Conservation (phyloP, 73 alveolate species). For the Blepharisma stoltei region DNA sequence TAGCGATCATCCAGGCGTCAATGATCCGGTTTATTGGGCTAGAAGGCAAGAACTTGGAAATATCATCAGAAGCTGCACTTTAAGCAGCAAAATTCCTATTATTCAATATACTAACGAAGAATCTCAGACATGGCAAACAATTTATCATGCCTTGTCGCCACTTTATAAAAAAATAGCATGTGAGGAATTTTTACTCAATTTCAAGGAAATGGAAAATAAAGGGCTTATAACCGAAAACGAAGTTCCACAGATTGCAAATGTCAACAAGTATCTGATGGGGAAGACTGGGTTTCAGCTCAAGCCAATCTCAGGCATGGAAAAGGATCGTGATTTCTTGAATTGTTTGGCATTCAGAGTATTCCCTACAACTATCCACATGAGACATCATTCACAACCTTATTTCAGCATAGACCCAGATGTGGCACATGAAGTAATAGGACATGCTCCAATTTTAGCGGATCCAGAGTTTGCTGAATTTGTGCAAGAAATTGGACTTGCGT, state of each 20-base stretch:
- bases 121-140: constrained; percentile 38
- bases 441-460: constrained; percentile 85
- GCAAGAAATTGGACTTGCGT: constrained; percentile 70
- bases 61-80: constrained; percentile 29
- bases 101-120: constrained; percentile 47
- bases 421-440: constrained; percentile 80
- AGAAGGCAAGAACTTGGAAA: constrained; percentile 46
- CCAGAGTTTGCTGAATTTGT: constrained; percentile 75
- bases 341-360: constrained; percentile 17
- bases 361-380: neutral
- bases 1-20: constrained; percentile 59
- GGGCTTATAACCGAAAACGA: constrained; percentile 40
- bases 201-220: constrained; percentile 45
- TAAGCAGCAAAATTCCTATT: constrained; percentile 44
- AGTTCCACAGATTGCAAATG: constrained; percentile 69
- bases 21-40: constrained; percentile 45
- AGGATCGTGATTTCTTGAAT: constrained; percentile 18
- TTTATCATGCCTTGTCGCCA: constrained; percentile 39
- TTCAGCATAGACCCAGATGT: constrained; percentile 17
- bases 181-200: constrained; percentile 40
- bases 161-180: constrained; percentile 42
- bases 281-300: constrained; percentile 42
- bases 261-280: constrained; percentile 49
- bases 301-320: constrained; percentile 16
- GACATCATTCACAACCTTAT: constrained; percentile 22